Evolutionary conservation across 1,284 basidiomycete genomes (phyloP), one percentile per base, ranked within the genome.

Genomic region (Ceraceosorus bombacis): DNA sequence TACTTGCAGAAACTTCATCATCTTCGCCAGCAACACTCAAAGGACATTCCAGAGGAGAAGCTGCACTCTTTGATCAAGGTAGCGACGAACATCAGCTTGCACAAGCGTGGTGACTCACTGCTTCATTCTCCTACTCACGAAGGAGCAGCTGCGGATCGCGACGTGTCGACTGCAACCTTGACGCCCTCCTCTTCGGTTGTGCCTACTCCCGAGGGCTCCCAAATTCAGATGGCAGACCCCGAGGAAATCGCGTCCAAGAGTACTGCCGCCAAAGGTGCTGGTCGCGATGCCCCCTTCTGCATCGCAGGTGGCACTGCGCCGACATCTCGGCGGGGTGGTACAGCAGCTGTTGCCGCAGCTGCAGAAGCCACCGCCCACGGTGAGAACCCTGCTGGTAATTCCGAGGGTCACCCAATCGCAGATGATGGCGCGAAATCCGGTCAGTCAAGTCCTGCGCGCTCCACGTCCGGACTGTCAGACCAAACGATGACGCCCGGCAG

Each of bases 1-100:
- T 71, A 74, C 40, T 61, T 74, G 6, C 64, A 67, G 55, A 65
- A 67, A 13, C 66, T 74, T 10, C 71, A 74, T 53, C 38, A 55
- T 39, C 61, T 74, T 49, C 69, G 72, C 15, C 59, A 68, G 57
- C 66, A 70, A 50, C 66, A 68, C 39, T 57, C 59, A 6, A 10
- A 57, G 10, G 59, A 63, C 38, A 64, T 66, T 5, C 48, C 65
- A 27, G 67, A 67, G 5, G 69, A 73, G 15, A 60, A 64, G 50
- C 64, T 72, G 43, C 54, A 67, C 17, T 67, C 65, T 12, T 51
- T 73, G 38, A 62, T 65, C 46, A 57, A 64, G 43, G 61, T 72
- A 40, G 70, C 63, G 36, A 67, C 59, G 12, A 48, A 67, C 57
- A 51, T 73, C 12, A 57, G 36, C 57, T 41, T 17, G 38, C 57